Percentiles rank a stretch among this genome's conserved stretches.
These are phyloP conservation scores for Saccharomycopsis fibuligera DNA, from an alignment of 805 yeast genomes.

Conservation along the genomic window DNA sequence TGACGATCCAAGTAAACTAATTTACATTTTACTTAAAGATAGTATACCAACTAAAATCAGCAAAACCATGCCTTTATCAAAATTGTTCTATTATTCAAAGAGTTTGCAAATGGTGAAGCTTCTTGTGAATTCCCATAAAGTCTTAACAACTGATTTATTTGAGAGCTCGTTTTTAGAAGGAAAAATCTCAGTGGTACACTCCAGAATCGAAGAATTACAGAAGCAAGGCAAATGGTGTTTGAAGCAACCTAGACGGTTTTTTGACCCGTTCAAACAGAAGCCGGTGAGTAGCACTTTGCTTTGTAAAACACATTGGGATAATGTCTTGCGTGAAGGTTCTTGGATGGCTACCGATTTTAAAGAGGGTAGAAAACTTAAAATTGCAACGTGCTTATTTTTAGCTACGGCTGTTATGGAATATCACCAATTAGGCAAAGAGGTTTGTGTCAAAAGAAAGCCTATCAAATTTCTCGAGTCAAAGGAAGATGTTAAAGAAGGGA, in stretches of 20 bases:
- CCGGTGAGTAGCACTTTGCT: background rate
- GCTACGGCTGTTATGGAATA: slow-evolving; percentile 72
- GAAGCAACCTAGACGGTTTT: slow-evolving; percentile 68
- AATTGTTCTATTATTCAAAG: slow-evolving; percentile 80
- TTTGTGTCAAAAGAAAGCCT: slow-evolving; percentile 51
- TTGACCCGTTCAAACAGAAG: slow-evolving; percentile 50
- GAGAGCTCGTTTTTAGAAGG: slow-evolving; percentile 86
- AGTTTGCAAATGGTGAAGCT: slow-evolving; percentile 78
- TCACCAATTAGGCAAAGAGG: slow-evolving; percentile 66
- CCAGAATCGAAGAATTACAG: slow-evolving; percentile 87
- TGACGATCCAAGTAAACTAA: slow-evolving; percentile 38
- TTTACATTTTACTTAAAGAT: slow-evolving; percentile 45
- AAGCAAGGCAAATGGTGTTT: slow-evolving; percentile 86
- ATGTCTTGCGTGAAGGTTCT: slow-evolving; percentile 65
- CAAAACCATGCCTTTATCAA: slow-evolving; percentile 67
- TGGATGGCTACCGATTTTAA: slow-evolving; percentile 80
- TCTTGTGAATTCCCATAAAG: slow-evolving; percentile 80
- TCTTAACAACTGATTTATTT: slow-evolving; percentile 75
- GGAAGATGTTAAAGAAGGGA: slow-evolving; percentile 18
- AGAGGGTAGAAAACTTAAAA: slow-evolving; percentile 62
- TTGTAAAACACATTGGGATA: slow-evolving; percentile 56
- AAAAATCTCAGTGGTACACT: slow-evolving; percentile 79
- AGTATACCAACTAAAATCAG: slow-evolving; percentile 47
- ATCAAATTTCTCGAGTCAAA: slow-evolving; percentile 26
- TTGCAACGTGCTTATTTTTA: slow-evolving; percentile 60